Percentiles rank a stretch among this genome's conserved stretches.
phyloP scores from a whole-genome alignment of 2,329 filamentous ascomycete species.

The Nakataea oryzae region DNA sequence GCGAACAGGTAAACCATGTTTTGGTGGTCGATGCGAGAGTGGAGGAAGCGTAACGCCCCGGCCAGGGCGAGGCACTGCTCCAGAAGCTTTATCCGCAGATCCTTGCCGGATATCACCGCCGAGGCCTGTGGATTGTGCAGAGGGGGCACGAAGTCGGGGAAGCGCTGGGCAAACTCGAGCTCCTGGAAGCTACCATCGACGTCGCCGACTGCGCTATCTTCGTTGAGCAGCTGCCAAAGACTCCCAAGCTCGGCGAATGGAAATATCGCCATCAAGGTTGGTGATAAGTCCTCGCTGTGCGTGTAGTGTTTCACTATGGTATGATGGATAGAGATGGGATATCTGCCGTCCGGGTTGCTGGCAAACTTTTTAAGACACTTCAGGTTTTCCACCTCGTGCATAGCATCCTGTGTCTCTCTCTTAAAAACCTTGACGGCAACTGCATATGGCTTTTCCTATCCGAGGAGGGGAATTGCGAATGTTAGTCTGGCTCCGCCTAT shows the following conservation, averaged over 20 bases:
- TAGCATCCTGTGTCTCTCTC: not conserved
- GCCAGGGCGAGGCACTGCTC: slow-evolving; percentile 6
- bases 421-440: slow-evolving; percentile 7
- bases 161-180: not conserved
- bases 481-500: not conserved
- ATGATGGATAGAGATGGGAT: slow-evolving; percentile 6
- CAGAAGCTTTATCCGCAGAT: slow-evolving; percentile 1
- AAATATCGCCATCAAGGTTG: slow-evolving; percentile 3
- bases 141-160: not conserved
- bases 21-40: slow-evolving; percentile 4
- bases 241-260: slow-evolving; percentile 7
- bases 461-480: not conserved
- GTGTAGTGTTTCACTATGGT: slow-evolving; percentile 5
- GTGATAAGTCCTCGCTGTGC: no score
- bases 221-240: slow-evolving; percentile 6
- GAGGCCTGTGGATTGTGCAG: not conserved
- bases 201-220: not conserved
- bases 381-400: slow-evolving; percentile 7
- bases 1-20: slow-evolving; percentile 5
- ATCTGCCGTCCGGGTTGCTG: slow-evolving; percentile 1
- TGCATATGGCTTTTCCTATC: not conserved
- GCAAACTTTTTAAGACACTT: slow-evolving; percentile 3
- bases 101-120: not conserved
- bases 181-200: not conserved
- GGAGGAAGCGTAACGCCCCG: slow-evolving; percentile 7